A percentile compares a stretch with the other conserved stretches of the same genome.
Conservation (phyloP, 805 yeast species). For the Metschnikowia cerradonensis region DNA sequence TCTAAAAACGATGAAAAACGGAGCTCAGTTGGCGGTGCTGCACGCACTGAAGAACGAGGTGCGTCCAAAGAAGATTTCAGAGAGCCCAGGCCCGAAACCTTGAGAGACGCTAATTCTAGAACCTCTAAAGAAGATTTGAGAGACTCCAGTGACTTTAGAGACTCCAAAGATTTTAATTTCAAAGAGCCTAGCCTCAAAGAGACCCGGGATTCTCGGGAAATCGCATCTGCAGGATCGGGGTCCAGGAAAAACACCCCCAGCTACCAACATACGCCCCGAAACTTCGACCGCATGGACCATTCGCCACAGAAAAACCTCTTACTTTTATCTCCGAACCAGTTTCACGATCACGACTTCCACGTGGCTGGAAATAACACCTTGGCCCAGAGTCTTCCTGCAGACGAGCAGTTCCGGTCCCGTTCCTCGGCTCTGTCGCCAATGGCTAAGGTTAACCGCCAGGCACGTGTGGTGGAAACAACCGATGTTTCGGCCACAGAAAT, state of each 20-base stretch:
- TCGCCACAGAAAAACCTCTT: slow-evolving; percentile 28
- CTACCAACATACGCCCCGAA: background rate
- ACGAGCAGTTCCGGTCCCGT: slow-evolving; percentile 22
- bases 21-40: too few relatives aligned
- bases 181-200: too few relatives aligned
- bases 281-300: slow-evolving; percentile 1
- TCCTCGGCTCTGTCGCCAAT: slow-evolving; percentile 36
- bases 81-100: background rate
- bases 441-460: slow-evolving; percentile 42
- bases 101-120: too few relatives aligned
- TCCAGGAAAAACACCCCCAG: background rate
- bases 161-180: too few relatives aligned
- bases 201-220: too few relatives aligned
- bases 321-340: slow-evolving; percentile 38
- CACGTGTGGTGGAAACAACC: slow-evolving; percentile 40
- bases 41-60: too few relatives aligned
- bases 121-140: too few relatives aligned
- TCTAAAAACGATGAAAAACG: background rate
- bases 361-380: slow-evolving; percentile 12
- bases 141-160: too few relatives aligned
- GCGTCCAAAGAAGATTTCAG: background rate
- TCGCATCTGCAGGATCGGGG: too few relatives aligned
- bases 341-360: slow-evolving; percentile 32
- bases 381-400: slow-evolving; percentile 8
- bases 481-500: slow-evolving; percentile 15